Evolutionary conservation across 208 protist species (phyloP).

Genomic region (Trypanosoma theileri): DNA sequence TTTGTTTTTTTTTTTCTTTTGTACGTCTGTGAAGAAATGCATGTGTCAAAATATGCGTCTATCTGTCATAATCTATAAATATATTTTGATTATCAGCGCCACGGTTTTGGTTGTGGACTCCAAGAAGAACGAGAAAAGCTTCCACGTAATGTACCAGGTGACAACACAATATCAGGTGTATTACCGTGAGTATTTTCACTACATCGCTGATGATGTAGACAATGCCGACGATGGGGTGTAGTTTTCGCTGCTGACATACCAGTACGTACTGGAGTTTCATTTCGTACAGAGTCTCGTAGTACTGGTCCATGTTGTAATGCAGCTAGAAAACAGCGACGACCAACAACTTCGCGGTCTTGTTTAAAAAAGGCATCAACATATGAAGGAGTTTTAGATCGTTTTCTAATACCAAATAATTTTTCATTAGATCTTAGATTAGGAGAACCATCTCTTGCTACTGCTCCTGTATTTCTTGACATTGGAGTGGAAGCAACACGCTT

Average conservation of each 20-base stretch:
- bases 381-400: conserved; percentile 24
- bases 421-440: too few species aligned
- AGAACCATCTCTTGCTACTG: too few species aligned
- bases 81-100: conserved; percentile 1
- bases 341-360: conserved; percentile 20
- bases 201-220: conserved; percentile 5
- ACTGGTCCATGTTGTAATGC: conserved; percentile 3
- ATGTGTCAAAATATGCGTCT: background rate
- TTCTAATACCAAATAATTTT: background rate
- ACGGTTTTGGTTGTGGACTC: conserved; percentile 20
- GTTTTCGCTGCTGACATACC: background rate
- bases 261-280: too few species aligned
- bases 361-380: conserved; percentile 54
- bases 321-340: conserved; percentile 22
- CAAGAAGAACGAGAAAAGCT: conserved; percentile 4
- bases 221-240: conserved; percentile 15
- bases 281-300: conserved; percentile 7
- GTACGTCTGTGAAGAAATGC: background rate
- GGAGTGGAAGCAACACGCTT: too few species aligned
- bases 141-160: conserved; percentile 1
- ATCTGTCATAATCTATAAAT: background rate
- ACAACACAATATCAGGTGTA: background rate
- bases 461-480: too few species aligned
- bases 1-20: background rate
- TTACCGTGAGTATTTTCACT: background rate